A percentile compares a stretch with the other conserved stretches of the same genome.
These are phyloP conservation scores for Astrothelium subdiscretum DNA, from an alignment of 495 filamentous ascomycete genomes.

Conservation along the genomic window DNA sequence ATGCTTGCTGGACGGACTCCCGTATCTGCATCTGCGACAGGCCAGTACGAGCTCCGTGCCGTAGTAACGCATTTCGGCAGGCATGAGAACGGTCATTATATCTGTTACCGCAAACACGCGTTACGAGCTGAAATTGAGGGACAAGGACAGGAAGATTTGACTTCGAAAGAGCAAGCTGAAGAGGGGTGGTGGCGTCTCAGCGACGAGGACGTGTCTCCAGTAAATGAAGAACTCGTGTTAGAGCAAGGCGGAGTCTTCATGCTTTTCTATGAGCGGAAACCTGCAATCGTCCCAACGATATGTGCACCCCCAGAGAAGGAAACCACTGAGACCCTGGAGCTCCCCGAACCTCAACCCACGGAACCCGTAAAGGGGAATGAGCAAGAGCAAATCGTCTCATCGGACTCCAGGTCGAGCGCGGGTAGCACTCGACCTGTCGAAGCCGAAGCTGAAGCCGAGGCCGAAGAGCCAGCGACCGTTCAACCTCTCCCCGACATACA, in stretches of 20 bases:
- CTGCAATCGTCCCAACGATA: background rate
- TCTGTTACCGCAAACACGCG: conserved; percentile 69
- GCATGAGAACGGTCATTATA: conserved; percentile 93
- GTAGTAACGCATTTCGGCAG: conserved; percentile 81
- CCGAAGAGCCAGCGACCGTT: background rate
- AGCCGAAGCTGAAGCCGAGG: no score
- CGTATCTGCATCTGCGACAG: conserved; percentile 18
- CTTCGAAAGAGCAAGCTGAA: conserved; percentile 5
- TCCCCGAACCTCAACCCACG: background rate
- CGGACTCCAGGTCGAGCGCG: no score
- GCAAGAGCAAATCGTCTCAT: background rate
- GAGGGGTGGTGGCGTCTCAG: conserved; percentile 73
- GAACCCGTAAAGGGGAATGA: background rate
- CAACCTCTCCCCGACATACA: background rate
- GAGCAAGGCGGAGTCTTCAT: conserved; percentile 82
- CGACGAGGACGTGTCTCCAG: conserved; percentile 68
- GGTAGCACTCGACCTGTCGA: background rate
- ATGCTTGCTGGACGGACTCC: conserved; percentile 49
- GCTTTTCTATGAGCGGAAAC: conserved; percentile 73
- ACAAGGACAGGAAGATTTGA: background rate
- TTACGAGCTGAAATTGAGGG: conserved; percentile 1
- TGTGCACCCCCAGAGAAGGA: background rate
- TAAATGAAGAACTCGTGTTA: conserved; percentile 62
- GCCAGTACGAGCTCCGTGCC: conserved; percentile 35
- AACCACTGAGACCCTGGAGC: background rate